Percentiles rank a stretch among this genome's conserved stretches.
Evolutionary conservation across 1,284 basidiomycete species (phyloP).

Genomic region (Sporisorium exsertum): DNA sequence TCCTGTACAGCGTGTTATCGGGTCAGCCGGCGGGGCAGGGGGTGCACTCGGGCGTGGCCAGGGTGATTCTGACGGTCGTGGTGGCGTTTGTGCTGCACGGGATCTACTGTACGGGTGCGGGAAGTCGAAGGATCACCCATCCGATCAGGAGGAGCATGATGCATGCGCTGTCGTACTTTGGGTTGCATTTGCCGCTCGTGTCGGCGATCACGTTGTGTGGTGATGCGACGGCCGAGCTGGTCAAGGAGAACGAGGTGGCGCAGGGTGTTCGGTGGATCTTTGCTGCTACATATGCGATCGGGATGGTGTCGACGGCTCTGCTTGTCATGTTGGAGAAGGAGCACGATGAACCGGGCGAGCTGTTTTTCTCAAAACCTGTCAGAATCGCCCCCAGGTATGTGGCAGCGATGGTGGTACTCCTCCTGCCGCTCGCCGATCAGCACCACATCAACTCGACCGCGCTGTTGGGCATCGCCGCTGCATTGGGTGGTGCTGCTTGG

Average conservation of each 20-base stretch:
- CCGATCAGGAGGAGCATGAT: slow-evolving; percentile 44
- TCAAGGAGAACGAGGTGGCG: slow-evolving; percentile 47
- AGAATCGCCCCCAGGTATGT: slow-evolving; percentile 49
- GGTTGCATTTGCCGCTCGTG: slow-evolving; percentile 54
- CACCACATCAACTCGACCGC: slow-evolving; percentile 30
- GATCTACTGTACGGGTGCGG: slow-evolving; percentile 49
- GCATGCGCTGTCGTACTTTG: slow-evolving; percentile 42
- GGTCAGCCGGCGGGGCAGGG: slow-evolving; percentile 54
- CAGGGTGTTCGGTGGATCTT: slow-evolving; percentile 56
- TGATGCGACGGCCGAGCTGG: slow-evolving; percentile 54
- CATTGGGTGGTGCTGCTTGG: slow-evolving; percentile 27
- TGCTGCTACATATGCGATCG: slow-evolving; percentile 50
- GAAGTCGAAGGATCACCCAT: slow-evolving; percentile 43
- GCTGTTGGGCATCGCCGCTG: slow-evolving; percentile 48
- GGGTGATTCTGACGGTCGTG: slow-evolving; percentile 46
- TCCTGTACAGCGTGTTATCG: slow-evolving; percentile 43
- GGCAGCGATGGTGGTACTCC: slow-evolving; percentile 44
- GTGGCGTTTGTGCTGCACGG: slow-evolving; percentile 54
- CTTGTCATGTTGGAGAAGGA: slow-evolving; percentile 57
- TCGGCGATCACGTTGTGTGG: slow-evolving; percentile 59
- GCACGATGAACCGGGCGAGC: slow-evolving; percentile 47
- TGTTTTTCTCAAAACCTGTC: slow-evolving; percentile 45
- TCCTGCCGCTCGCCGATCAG: slow-evolving; percentile 55
- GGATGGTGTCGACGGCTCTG: slow-evolving; percentile 44
- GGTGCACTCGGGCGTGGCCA: slow-evolving; percentile 47